Conservation (phyloP, 1,284 basidiomycete species). For the Tetrapyrgos nigripes region DNA sequence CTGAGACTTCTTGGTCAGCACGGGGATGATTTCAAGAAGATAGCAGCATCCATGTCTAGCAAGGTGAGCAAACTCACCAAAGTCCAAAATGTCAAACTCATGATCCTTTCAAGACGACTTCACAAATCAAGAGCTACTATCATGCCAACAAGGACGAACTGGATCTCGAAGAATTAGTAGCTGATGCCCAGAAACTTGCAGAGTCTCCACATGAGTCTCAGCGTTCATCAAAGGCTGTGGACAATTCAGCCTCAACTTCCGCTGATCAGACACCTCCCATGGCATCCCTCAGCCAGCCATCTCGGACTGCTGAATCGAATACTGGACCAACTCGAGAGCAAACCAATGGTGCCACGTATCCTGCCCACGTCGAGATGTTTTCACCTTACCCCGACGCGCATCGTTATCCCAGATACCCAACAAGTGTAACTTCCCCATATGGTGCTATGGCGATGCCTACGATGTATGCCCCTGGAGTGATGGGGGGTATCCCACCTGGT, state of each 20-base stretch:
- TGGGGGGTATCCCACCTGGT: neutral
- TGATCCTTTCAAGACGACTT: conserved; percentile 58
- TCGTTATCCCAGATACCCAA: conserved; percentile 12
- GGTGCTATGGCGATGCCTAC: conserved; percentile 12
- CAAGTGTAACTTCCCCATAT: conserved; percentile 14
- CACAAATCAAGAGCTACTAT: conserved; percentile 79
- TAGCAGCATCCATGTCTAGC: conserved; percentile 76
- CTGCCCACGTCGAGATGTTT: neutral
- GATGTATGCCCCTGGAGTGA: conserved; percentile 1
- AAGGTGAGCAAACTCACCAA: conserved; percentile 53
- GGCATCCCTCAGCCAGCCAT: conserved; percentile 15
- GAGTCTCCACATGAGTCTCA: neutral
- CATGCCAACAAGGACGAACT: conserved; percentile 53
- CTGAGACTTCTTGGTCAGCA: conserved; percentile 68
- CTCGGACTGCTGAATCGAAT: neutral
- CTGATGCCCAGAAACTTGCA: conserved; percentile 25
- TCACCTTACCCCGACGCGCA: neutral
- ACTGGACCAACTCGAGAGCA: neutral
- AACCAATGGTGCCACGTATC: neutral
- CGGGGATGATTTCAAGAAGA: conserved; percentile 79
- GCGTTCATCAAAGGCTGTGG: neutral
- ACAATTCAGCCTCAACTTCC: neutral
- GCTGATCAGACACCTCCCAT: conserved; percentile 6
- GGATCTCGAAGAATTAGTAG: conserved; percentile 48
- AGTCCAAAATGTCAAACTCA: conserved; percentile 6